Percentiles rank a stretch among this genome's conserved stretches.
Conservation (phyloP, 257 asterid species). For the Jacaranda mimosifolia region DNA sequence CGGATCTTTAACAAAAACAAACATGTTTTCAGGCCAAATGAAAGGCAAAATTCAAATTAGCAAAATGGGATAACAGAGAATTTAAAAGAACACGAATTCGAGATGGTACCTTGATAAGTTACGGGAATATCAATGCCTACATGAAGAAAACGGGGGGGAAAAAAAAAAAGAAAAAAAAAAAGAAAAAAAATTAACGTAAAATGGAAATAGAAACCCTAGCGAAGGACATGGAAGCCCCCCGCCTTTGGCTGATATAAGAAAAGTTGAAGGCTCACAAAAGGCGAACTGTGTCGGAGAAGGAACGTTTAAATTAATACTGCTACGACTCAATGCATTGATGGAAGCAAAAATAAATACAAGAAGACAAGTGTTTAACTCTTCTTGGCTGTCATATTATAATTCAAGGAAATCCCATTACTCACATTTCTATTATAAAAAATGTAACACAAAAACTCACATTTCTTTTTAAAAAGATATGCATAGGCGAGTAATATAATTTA, state of each 20-base stretch:
- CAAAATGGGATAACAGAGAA: conserved; percentile 15
- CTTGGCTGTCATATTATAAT: conserved; percentile 33
- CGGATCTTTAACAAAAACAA: conserved; percentile 45
- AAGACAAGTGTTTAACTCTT: conserved; percentile 42
- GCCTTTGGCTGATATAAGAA: neutral
- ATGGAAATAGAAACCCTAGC: conserved; percentile 43
- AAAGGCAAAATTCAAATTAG: conserved; percentile 28
- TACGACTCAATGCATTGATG: conserved; percentile 17
- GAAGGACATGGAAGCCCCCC: conserved; percentile 29
- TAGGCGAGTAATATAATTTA: too few relatives aligned
- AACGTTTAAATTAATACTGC: neutral
- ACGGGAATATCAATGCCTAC: conserved; percentile 28
- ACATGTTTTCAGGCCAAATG: conserved; percentile 8
- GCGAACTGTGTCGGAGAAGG: neutral
- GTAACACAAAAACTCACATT: too few relatives aligned
- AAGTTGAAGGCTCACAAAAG: neutral
- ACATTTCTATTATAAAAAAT: too few relatives aligned
- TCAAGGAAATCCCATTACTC: neutral
- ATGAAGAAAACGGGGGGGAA: conserved; percentile 22
- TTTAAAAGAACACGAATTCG: neutral
- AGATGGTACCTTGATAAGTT: conserved; percentile 52
- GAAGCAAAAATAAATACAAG: neutral
- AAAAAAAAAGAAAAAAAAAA: neutral
- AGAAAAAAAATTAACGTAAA: conserved; percentile 22
- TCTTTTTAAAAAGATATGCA: too few relatives aligned